These are phyloP conservation scores for Phytophthora podocarpi DNA, from an alignment of 352 stramenopile genomes.

Conservation along the genomic window DNA sequence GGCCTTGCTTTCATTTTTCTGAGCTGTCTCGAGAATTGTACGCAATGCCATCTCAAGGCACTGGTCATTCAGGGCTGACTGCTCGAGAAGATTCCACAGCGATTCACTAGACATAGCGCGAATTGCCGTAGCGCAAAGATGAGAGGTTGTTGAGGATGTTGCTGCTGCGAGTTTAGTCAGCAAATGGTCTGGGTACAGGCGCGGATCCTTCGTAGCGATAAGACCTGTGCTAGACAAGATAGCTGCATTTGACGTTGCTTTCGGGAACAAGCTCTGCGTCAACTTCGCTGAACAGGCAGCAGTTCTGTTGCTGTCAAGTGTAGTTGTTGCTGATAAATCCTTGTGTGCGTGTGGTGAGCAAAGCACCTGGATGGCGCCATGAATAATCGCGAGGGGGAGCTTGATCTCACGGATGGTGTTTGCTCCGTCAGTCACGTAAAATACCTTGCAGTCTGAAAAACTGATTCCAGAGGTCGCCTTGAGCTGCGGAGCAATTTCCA, in stretches of 20 bases:
- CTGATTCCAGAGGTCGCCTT: constrained; percentile 56
- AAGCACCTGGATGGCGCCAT: constrained; percentile 71
- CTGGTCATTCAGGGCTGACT: constrained; percentile 49
- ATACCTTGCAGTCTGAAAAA: constrained; percentile 81
- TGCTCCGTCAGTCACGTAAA: constrained; percentile 72
- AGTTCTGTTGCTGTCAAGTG: constrained; percentile 8
- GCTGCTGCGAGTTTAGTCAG: constrained; percentile 66
- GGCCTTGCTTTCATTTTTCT: constrained; percentile 54
- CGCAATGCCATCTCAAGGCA: constrained; percentile 46
- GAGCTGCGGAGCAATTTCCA: constrained; percentile 56
- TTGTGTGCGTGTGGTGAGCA: constrained; percentile 56
- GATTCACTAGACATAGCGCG: constrained; percentile 59
- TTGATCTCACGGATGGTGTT: constrained; percentile 80
- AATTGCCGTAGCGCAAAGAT: constrained; percentile 61
- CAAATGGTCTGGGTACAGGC: constrained; percentile 70
- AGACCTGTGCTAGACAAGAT: constrained; percentile 73
- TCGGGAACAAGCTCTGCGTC: constrained; percentile 70
- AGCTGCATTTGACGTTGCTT: constrained; percentile 45
- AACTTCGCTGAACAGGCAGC: constrained; percentile 40
- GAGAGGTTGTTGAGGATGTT: constrained; percentile 38
- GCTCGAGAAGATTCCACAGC: constrained; percentile 63
- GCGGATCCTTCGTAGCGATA: constrained; percentile 76
- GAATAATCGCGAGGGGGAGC: constrained; percentile 67
- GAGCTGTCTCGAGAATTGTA: constrained; percentile 29
- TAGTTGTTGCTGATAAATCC: constrained; percentile 2